These are phyloP conservation scores for Terana coerulea DNA, from an alignment of 768 basidiomycete genomes.

Conservation along the genomic window DNA sequence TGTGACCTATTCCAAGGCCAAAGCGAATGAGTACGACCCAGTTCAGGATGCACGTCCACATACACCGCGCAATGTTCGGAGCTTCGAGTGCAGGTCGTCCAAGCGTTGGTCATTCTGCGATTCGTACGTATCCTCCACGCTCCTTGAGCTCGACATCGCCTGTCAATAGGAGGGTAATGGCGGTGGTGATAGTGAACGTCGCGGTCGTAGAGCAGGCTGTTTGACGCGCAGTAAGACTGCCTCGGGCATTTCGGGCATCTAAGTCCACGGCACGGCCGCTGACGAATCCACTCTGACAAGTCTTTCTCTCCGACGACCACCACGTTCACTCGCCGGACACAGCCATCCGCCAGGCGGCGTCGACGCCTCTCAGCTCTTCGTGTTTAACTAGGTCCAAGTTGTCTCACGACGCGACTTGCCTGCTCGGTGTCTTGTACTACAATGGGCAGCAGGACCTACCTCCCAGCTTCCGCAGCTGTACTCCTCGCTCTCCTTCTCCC, in stretches of 20 bases:
- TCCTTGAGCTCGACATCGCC: constrained; percentile 37
- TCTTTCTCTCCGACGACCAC: neutral
- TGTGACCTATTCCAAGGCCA: constrained; percentile 55
- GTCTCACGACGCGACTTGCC: no score
- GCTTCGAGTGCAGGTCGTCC: constrained; percentile 82
- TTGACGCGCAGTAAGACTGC: constrained; percentile 1
- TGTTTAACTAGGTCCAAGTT: no score
- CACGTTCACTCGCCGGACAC: neutral
- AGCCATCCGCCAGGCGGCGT: neutral
- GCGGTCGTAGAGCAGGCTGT: constrained; percentile 1
- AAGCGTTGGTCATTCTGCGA: constrained; percentile 81
- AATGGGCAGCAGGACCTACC: neutral
- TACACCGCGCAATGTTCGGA: constrained; percentile 79
- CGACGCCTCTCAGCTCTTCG: no score
- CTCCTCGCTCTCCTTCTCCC: constrained; percentile 13
- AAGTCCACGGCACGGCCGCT: neutral
- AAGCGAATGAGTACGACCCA: neutral
- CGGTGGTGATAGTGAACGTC: neutral
- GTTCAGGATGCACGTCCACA: constrained; percentile 21
- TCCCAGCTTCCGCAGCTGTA: neutral
- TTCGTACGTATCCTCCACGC: constrained; percentile 73
- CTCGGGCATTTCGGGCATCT: no score
- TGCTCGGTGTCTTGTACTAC: no score
- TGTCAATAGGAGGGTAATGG: neutral
- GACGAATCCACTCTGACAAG: neutral